A percentile compares a stretch with the other conserved stretches of the same genome.
phyloP scores from a whole-genome alignment of 2,329 filamentous ascomycete genomes.

The Colletotrichum sojae region DNA sequence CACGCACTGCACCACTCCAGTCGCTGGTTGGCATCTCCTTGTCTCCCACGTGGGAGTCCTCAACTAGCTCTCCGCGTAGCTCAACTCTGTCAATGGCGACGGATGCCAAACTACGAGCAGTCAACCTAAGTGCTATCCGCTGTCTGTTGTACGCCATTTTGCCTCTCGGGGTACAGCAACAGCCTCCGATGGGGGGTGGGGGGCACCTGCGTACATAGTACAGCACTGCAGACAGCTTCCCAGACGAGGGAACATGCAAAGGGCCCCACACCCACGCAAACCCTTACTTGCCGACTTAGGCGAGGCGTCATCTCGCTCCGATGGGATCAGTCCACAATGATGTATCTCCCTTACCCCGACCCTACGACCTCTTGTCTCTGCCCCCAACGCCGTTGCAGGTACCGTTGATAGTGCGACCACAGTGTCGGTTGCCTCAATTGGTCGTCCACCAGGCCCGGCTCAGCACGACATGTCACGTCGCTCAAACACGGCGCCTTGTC shows the following conservation, averaged over 20 bases:
- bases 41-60: slow-evolving; percentile 35
- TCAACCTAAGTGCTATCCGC: neutral
- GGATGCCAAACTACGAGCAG: neutral
- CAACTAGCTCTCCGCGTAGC: slow-evolving; percentile 23
- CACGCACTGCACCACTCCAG: slow-evolving; percentile 7
- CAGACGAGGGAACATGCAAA: slow-evolving; percentile 28
- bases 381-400: slow-evolving; percentile 22
- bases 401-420: slow-evolving; percentile 4
- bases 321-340: slow-evolving; percentile 42
- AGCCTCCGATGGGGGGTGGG: slow-evolving; percentile 1
- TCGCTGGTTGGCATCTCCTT: slow-evolving; percentile 28
- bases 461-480: neutral
- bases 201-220: neutral
- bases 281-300: slow-evolving; percentile 40
- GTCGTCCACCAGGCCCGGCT: neutral
- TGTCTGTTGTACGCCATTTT: neutral
- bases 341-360: slow-evolving; percentile 35
- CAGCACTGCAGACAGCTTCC: neutral
- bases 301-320: slow-evolving; percentile 42
- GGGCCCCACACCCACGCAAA: slow-evolving; percentile 26
- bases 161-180: slow-evolving; percentile 1
- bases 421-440: slow-evolving; percentile 12
- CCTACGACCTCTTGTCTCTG: neutral
- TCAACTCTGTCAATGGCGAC: slow-evolving; percentile 10
- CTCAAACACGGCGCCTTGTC: neutral